Evolutionary conservation across 129 eudicot species (phyloP).

Genomic region (Flaveria trinervia): DNA sequence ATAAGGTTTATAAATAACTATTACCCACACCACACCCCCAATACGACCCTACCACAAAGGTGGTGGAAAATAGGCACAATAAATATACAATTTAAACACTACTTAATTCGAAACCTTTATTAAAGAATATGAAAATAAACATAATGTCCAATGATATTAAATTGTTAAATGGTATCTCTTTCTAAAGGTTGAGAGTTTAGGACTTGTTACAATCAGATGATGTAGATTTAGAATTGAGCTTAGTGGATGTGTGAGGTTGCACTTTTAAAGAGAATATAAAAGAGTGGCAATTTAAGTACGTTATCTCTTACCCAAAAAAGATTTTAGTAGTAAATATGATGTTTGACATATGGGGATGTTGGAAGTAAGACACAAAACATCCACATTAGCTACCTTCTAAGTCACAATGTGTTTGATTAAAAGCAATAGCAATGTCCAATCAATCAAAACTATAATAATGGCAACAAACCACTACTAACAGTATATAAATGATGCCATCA

Average conservation of each 20-base stretch:
- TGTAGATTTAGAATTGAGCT: too few species aligned
- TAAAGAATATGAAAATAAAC: too few species aligned
- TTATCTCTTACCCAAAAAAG: background rate
- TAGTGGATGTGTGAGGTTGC: too few species aligned
- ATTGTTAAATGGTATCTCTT: too few species aligned
- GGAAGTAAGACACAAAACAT: constrained; percentile 14
- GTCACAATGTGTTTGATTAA: constrained; percentile 39
- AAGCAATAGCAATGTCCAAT: constrained; percentile 34
- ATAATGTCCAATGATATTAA: too few species aligned
- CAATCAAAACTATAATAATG: constrained; percentile 19
- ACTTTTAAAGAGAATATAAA: too few species aligned
- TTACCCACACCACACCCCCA: background rate
- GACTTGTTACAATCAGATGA: too few species aligned
- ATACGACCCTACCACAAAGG: constrained; percentile 18
- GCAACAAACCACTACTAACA: constrained; percentile 23
- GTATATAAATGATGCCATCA: constrained; percentile 26
- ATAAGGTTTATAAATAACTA: background rate
- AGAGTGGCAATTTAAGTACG: background rate
- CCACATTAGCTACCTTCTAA: constrained; percentile 36
- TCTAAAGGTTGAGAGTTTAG: too few species aligned
- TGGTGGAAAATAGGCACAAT: constrained; percentile 7
- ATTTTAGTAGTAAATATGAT: background rate
- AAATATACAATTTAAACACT: constrained; percentile 3
- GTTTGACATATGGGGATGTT: constrained; percentile 8
- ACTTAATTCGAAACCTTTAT: background rate